Conservation (phyloP, 106 monocot genomes). For the Ottelia alismoides region DNA sequence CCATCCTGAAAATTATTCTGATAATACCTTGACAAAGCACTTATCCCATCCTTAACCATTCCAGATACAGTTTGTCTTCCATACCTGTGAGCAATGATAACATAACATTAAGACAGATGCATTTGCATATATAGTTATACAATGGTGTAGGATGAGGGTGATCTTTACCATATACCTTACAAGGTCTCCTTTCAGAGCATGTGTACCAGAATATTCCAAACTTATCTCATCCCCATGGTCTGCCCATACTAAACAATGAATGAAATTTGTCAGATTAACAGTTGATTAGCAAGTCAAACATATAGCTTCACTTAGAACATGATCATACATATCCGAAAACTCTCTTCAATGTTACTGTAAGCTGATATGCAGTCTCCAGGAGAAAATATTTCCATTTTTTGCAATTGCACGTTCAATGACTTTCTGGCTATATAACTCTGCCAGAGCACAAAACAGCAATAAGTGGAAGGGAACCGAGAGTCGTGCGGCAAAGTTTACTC, state of each 20-base stretch:
- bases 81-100: conserved; percentile 58
- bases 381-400: conserved; percentile 41
- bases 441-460: conserved; percentile 1
- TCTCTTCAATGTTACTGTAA: conserved; percentile 38
- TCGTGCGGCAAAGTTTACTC: too few relatives aligned
- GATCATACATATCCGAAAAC: conserved; percentile 55
- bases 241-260: conserved; percentile 65
- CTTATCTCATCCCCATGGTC: conserved; percentile 95
- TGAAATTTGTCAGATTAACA: too few relatives aligned
- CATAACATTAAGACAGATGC: too few relatives aligned
- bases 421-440: conserved; percentile 77
- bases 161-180: too few relatives aligned
- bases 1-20: conserved; percentile 94
- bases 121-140: too few relatives aligned
- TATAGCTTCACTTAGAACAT: not conserved
- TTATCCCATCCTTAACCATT: conserved; percentile 77
- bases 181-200: conserved; percentile 83
- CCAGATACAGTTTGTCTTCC: conserved; percentile 74
- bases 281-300: not conserved
- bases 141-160: too few relatives aligned
- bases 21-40: conserved; percentile 80
- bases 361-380: conserved; percentile 51
- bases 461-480: too few relatives aligned
- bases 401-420: conserved; percentile 60
- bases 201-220: conserved; percentile 84